Conservation (phyloP, 1,284 basidiomycete genomes). For the Peniophora sp. region DNA sequence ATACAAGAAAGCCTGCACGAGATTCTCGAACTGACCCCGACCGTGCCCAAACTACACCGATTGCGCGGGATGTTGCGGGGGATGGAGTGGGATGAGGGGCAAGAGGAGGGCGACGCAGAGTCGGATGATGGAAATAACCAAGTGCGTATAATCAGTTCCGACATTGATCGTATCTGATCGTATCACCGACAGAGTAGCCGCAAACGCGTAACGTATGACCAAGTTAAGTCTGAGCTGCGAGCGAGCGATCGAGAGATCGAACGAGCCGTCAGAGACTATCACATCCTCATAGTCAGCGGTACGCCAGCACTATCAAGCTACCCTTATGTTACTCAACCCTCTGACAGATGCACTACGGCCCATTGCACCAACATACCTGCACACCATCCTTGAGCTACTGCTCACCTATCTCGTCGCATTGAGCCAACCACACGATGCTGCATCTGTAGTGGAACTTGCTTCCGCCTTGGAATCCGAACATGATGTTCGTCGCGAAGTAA, state of each 20-base stretch:
- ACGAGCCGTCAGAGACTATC: constrained; percentile 53
- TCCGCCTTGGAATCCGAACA: constrained; percentile 63
- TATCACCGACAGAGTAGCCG: constrained; percentile 17
- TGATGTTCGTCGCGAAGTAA: constrained; percentile 56
- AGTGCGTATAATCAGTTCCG: constrained; percentile 10
- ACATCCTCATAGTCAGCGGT: constrained; percentile 71
- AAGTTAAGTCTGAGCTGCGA: constrained; percentile 61
- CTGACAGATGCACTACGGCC: constrained; percentile 58
- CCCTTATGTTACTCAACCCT: constrained; percentile 1
- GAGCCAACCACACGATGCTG: constrained; percentile 38
- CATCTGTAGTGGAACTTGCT: constrained; percentile 45
- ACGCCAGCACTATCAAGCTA: constrained; percentile 8
- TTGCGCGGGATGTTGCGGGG: constrained; percentile 56
- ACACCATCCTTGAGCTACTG: constrained; percentile 63
- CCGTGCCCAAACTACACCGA: constrained; percentile 66
- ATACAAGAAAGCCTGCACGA: constrained; percentile 71
- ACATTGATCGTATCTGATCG: neutral
- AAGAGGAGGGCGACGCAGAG: constrained; percentile 40
- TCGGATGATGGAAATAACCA: constrained; percentile 24
- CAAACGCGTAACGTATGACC: constrained; percentile 44
- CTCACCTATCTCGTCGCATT: constrained; percentile 62
- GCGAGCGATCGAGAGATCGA: constrained; percentile 70
- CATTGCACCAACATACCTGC: constrained; percentile 58
- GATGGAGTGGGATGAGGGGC: constrained; percentile 55
- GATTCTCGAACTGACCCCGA: constrained; percentile 68